Conservation (phyloP, 495 filamentous ascomycete genomes). For the Viridothelium virens region DNA sequence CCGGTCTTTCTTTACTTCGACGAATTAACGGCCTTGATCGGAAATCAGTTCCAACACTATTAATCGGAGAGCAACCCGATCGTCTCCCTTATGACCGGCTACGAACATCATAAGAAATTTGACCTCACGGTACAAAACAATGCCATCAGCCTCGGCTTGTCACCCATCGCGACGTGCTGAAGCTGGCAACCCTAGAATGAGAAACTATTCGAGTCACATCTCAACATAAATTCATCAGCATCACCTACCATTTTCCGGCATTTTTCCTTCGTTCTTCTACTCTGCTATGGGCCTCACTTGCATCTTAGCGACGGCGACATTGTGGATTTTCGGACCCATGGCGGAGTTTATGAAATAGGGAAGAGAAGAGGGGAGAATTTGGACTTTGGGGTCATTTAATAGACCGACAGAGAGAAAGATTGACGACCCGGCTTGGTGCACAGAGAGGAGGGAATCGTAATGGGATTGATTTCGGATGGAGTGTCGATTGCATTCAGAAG, state of each 20-base stretch:
- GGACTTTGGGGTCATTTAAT: neutral
- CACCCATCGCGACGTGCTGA: neutral
- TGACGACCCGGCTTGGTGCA: neutral
- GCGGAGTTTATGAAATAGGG: neutral
- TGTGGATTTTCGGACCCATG: neutral
- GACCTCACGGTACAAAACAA: neutral
- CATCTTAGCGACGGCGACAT: slow-evolving; percentile 6
- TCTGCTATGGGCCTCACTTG: neutral
- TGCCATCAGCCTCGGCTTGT: neutral
- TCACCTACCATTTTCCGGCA: neutral
- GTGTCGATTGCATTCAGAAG: neutral
- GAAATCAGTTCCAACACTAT: neutral
- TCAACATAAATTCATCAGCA: neutral
- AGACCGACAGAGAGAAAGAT: neutral
- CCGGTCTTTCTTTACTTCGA: neutral
- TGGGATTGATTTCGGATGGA: neutral
- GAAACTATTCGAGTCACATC: slow-evolving; percentile 2
- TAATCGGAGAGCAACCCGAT: neutral
- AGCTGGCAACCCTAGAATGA: neutral
- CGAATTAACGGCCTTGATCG: slow-evolving; percentile 6
- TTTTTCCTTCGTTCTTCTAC: neutral
- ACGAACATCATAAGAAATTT: slow-evolving; percentile 3
- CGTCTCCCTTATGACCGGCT: neutral
- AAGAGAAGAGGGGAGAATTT: neutral
- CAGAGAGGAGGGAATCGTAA: neutral